Percentiles rank a stretch among this genome's conserved stretches.
These are phyloP conservation scores for Cyanidioschyzon merolae DNA, from an alignment of 23 red algal species.

Conservation along the genomic window DNA sequence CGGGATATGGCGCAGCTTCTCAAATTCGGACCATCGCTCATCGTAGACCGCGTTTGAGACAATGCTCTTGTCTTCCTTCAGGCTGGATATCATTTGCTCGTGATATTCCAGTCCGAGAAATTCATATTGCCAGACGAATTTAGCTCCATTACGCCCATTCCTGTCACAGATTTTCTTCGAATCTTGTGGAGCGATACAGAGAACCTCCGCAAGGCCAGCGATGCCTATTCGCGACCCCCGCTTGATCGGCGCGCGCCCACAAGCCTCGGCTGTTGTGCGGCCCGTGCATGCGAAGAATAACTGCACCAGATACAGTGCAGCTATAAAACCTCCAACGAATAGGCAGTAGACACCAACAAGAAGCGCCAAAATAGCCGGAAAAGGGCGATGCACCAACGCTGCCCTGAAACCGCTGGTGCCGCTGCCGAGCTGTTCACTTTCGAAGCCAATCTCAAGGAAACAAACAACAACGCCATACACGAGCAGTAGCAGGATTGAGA, in stretches of 20 bases:
- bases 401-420: neutral
- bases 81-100: neutral
- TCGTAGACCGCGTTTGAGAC: neutral
- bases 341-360: neutral
- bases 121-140: neutral
- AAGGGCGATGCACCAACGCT: neutral
- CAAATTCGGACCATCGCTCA: neutral
- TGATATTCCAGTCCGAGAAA: neutral
- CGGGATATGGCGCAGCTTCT: neutral
- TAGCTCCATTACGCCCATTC: neutral
- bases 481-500: slow-evolving; percentile 37
- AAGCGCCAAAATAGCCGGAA: neutral
- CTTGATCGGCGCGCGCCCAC: neutral
- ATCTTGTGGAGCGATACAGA: neutral
- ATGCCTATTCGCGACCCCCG: neutral
- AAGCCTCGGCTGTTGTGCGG: neutral
- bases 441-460: neutral
- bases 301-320: neutral
- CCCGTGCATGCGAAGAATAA: neutral
- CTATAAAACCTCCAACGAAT: neutral
- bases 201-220: neutral
- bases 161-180: neutral
- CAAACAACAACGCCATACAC: slow-evolving; percentile 27
- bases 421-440: neutral
- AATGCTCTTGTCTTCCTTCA: neutral